These are phyloP conservation scores for Leptodermis oblonga DNA, from an alignment of 257 asterid genomes.

Conservation along the genomic window DNA sequence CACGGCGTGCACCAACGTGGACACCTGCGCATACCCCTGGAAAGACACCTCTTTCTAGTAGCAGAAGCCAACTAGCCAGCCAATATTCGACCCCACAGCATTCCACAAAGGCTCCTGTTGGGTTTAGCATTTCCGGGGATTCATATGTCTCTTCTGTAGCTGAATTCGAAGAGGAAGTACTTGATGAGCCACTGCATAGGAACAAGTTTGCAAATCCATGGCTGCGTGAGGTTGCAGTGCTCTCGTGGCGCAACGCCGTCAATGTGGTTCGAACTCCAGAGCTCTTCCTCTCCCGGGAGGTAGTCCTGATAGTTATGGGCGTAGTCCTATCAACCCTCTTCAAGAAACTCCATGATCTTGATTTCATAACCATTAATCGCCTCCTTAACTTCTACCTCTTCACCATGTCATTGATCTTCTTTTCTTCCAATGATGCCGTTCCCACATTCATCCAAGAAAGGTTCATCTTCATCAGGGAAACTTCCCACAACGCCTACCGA, in stretches of 20 bases:
- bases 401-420: constrained; percentile 67
- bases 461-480: constrained; percentile 83
- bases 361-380: constrained; percentile 53
- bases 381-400: constrained; percentile 82
- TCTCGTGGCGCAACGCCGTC: constrained; percentile 71
- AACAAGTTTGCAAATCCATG: constrained; percentile 74
- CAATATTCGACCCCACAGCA: constrained; percentile 27
- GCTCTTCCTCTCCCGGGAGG: constrained; percentile 70
- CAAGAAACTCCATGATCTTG: constrained; percentile 29
- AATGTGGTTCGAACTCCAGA: constrained; percentile 81
- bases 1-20: constrained; percentile 76
- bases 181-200: constrained; percentile 61
- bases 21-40: constrained; percentile 57
- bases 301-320: constrained; percentile 71
- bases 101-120: constrained; percentile 28
- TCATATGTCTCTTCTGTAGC: constrained; percentile 38
- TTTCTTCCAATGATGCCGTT: constrained; percentile 84
- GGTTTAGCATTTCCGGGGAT: constrained; percentile 37
- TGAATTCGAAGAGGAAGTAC: constrained; percentile 48
- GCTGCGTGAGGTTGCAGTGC: constrained; percentile 73
- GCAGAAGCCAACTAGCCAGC: constrained; percentile 37
- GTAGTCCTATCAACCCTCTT: constrained; percentile 67
- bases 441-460: constrained; percentile 86
- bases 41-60: constrained; percentile 29
- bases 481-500: constrained; percentile 78